Evolutionary conservation across 352 stramenopile genomes (phyloP).

Genomic region (Globisporangium solare): DNA sequence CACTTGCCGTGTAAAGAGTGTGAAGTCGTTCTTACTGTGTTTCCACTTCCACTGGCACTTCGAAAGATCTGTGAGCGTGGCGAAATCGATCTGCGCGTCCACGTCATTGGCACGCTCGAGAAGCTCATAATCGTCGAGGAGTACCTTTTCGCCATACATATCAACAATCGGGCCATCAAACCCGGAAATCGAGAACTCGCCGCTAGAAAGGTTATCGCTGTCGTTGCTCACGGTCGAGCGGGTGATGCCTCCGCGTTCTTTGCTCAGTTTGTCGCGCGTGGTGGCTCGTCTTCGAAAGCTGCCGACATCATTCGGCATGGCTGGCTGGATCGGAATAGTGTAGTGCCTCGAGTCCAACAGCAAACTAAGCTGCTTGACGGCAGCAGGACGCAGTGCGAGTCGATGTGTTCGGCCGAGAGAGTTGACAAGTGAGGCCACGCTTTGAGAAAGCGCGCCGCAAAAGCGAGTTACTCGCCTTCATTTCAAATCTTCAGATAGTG

Average conservation of each 20-base stretch:
- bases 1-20: background rate
- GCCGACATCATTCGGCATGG: background rate
- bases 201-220: background rate
- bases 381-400: no score
- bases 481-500: no score
- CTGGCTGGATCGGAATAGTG: background rate
- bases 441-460: no score
- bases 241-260: background rate
- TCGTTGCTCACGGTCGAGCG: constrained; percentile 3
- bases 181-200: background rate
- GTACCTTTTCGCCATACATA: constrained; percentile 10
- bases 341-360: no score
- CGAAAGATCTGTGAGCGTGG: constrained; percentile 11
- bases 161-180: constrained; percentile 3
- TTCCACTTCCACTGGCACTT: constrained; percentile 17
- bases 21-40: constrained; percentile 21
- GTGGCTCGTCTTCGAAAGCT: background rate
- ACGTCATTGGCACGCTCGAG: constrained; percentile 20
- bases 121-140: constrained; percentile 28
- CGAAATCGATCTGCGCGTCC: constrained; percentile 20
- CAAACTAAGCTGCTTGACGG: no score
- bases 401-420: no score
- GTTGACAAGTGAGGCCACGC: no score
- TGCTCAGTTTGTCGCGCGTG: background rate
- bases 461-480: no score